Evolutionary conservation across 768 basidiomycete genomes (phyloP).

Genomic region (Rubroboletus pulcherrimus): DNA sequence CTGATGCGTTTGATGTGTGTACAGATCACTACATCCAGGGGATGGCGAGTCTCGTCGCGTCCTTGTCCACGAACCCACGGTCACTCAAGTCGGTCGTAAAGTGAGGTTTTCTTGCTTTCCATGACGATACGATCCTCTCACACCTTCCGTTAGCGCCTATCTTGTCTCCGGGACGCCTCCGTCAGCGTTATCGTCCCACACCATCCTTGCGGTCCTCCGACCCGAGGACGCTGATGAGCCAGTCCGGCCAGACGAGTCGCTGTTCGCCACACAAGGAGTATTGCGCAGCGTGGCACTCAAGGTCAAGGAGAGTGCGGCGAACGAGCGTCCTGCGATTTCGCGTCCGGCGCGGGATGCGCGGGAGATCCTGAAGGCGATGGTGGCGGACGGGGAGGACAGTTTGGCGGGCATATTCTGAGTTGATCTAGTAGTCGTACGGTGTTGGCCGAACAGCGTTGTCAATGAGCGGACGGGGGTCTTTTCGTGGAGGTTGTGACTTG

Average conservation of each 20-base stretch:
- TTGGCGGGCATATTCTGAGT: constrained; percentile 27
- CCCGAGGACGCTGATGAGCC: constrained; percentile 38
- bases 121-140: not conserved
- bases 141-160: constrained; percentile 42
- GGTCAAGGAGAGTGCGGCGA: constrained; percentile 61
- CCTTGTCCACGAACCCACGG: constrained; percentile 60
- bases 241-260: constrained; percentile 33
- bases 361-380: constrained; percentile 53
- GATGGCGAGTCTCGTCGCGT: constrained; percentile 57
- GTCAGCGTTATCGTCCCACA: constrained; percentile 56
- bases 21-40: constrained; percentile 70
- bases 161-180: constrained; percentile 67
- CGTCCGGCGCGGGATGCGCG: constrained; percentile 81
- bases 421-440: not conserved
- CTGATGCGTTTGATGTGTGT: not conserved
- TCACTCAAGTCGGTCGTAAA: constrained; percentile 62
- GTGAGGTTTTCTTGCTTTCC: constrained; percentile 39
- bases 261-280: constrained; percentile 62
- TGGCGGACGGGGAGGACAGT: constrained; percentile 20
- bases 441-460: not conserved
- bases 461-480: not conserved
- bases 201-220: constrained; percentile 54
- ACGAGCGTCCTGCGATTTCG: constrained; percentile 69
- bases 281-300: constrained; percentile 68
- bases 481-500: too few relatives aligned